These are phyloP conservation scores for Candida sanyiensis DNA, from an alignment of 805 yeast species.

Conservation along the genomic window DNA sequence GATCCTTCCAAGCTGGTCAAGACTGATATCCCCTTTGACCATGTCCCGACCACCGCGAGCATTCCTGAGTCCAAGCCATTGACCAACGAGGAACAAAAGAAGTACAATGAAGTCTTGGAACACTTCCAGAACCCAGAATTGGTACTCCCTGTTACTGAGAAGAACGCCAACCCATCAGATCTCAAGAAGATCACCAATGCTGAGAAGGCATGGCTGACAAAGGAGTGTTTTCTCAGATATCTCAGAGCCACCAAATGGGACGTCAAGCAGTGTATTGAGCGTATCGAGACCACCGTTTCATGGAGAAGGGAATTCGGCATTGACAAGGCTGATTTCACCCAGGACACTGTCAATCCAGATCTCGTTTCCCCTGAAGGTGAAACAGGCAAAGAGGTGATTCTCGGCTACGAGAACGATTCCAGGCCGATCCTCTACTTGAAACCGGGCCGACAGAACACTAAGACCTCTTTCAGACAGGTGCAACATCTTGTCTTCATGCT, in stretches of 20 bases:
- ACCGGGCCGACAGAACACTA: conserved; percentile 95
- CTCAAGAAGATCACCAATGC: conserved; percentile 40
- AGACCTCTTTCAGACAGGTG: conserved; percentile 85
- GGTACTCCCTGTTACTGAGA: conserved; percentile 31
- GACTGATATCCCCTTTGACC: conserved; percentile 46
- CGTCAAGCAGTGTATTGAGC: conserved; percentile 57
- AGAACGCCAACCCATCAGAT: conserved; percentile 27
- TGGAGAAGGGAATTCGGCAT: conserved; percentile 96
- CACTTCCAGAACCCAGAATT: conserved; percentile 47
- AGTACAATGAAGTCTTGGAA: conserved; percentile 55
- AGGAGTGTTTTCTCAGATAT: conserved; percentile 87
- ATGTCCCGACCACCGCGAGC: conserved; percentile 42
- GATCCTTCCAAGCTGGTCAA: conserved; percentile 27
- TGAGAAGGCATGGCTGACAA: conserved; percentile 90
- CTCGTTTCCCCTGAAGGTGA: conserved; percentile 63
- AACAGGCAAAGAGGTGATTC: conserved; percentile 86
- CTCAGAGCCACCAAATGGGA: conserved; percentile 93
- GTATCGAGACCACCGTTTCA: conserved; percentile 71
- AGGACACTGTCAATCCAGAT: conserved; percentile 49
- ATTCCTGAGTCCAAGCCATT: conserved; percentile 41
- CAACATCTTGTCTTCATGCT: conserved; percentile 91
- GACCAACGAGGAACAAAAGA: conserved; percentile 47
- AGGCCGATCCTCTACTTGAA: conserved; percentile 90
- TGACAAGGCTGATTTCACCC: conserved; percentile 33
- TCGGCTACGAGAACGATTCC: conserved; percentile 85